Conservation (phyloP, 495 filamentous ascomycete species). For the Trichocladium antarcticum region DNA sequence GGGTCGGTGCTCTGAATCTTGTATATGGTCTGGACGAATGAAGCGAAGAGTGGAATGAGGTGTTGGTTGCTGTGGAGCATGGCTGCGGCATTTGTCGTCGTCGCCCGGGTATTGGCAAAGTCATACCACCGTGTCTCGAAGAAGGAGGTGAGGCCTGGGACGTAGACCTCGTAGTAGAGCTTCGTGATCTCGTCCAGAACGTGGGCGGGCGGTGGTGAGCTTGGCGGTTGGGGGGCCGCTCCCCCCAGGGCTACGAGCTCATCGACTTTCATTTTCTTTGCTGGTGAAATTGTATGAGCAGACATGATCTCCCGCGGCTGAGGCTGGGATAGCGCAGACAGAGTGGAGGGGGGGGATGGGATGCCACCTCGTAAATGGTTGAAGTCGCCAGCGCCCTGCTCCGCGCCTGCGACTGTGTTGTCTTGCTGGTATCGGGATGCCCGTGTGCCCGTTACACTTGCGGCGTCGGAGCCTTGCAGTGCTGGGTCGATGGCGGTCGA, state of each 20-base stretch:
- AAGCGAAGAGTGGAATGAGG: constrained; percentile 51
- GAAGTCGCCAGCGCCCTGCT: constrained; percentile 13
- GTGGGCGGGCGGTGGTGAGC: constrained; percentile 41
- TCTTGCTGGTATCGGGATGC: constrained; percentile 30
- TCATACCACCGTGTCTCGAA: constrained; percentile 80
- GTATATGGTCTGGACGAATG: constrained; percentile 42
- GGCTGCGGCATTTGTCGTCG: constrained; percentile 9
- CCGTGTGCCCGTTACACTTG: constrained; percentile 26
- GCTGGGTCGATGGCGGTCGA: constrained; percentile 64
- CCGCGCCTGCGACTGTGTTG: constrained; percentile 17
- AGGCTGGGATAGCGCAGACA: constrained; percentile 17
- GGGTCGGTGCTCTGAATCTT: constrained; percentile 38
- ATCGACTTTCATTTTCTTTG: constrained; percentile 60
- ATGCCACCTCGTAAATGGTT: constrained; percentile 21
- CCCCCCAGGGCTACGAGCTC: constrained; percentile 63
- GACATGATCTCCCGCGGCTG: constrained; percentile 21
- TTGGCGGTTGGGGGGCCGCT: constrained; percentile 47
- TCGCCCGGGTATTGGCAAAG: constrained; percentile 33
- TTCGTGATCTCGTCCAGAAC: constrained; percentile 58
- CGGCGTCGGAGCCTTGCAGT: constrained; percentile 40
- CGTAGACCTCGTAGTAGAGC: constrained; percentile 66
- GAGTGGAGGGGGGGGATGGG: constrained; percentile 18
- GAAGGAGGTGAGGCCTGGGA: constrained; percentile 62
- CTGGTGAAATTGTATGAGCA: constrained; percentile 45
- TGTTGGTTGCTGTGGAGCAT: constrained; percentile 47